A percentile compares a stretch with the other conserved stretches of the same genome.
phyloP scores from a whole-genome alignment of 2,329 filamentous ascomycete genomes.

The Xylariaceae sp. region DNA sequence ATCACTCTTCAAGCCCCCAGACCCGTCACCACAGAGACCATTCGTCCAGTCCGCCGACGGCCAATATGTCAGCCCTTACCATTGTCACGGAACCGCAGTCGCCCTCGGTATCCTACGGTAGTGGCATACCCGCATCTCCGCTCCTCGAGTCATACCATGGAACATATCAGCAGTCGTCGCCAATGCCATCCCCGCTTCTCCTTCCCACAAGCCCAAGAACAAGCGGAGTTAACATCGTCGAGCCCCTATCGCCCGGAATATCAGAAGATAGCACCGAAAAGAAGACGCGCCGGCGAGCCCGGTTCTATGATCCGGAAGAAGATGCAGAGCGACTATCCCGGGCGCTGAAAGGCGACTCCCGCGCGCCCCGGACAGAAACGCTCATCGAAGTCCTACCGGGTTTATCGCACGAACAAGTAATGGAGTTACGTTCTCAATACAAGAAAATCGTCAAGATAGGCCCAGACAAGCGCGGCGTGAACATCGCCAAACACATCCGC shows the following conservation, averaged over 20 bases:
- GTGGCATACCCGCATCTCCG: conserved; percentile 62
- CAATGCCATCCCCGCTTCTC: conserved; percentile 81
- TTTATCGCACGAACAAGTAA: conserved; percentile 80
- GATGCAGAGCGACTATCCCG: conserved; percentile 72
- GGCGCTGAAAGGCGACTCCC: conserved; percentile 62
- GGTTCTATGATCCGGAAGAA: conserved; percentile 80
- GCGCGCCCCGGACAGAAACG: conserved; percentile 59
- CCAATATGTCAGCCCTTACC: conserved; percentile 48
- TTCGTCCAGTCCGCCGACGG: conserved; percentile 45
- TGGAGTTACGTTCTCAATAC: conserved; percentile 82
- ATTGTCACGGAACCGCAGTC: conserved; percentile 44
- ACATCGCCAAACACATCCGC: conserved; percentile 81
- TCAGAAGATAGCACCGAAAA: conserved; percentile 44
- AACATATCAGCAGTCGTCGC: conserved; percentile 89
- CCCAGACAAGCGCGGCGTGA: conserved; percentile 67
- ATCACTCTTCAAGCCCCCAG: conserved; percentile 38
- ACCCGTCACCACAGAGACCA: conserved; percentile 32
- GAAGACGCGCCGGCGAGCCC: conserved; percentile 50
- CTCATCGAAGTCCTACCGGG: conserved; percentile 80
- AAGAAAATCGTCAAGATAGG: conserved; percentile 83
- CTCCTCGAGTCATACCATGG: conserved; percentile 88
- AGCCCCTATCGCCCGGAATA: conserved; percentile 48
- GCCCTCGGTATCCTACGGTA: conserved; percentile 41
- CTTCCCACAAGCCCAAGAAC: conserved; percentile 44
- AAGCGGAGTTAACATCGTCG: conserved; percentile 34